Conservation (phyloP, 140 eudicot species). For the Bidens hawaiensis region DNA sequence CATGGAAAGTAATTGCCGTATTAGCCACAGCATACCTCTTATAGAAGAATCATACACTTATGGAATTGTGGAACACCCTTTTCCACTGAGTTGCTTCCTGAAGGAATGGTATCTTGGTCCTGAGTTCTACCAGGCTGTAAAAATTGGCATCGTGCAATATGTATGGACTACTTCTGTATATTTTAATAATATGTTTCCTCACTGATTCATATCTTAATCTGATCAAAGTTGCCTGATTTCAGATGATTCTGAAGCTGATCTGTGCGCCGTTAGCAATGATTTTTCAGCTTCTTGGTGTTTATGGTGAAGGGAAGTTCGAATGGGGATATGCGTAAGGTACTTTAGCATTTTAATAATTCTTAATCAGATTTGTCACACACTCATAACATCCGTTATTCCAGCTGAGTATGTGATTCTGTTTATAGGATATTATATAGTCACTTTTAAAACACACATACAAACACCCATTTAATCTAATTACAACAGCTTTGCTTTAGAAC, state of each 20-base stretch:
- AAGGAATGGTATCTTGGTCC: slow-evolving; percentile 87
- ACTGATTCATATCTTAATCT: background rate
- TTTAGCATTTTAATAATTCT: background rate
- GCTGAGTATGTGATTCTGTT: background rate
- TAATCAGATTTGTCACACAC: background rate
- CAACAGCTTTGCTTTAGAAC: background rate
- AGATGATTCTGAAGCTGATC: slow-evolving; percentile 88
- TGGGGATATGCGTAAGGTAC: slow-evolving; percentile 83
- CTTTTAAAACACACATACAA: background rate
- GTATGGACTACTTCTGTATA: slow-evolving; percentile 38
- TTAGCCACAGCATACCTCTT: slow-evolving; percentile 67
- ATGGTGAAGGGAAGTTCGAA: slow-evolving; percentile 90
- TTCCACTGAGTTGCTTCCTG: slow-evolving; percentile 71
- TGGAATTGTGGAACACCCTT: slow-evolving; percentile 91
- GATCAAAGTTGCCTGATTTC: slow-evolving; percentile 20
- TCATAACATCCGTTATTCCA: background rate
- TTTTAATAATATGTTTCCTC: background rate
- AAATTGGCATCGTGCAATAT: slow-evolving; percentile 91
- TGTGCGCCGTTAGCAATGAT: slow-evolving; percentile 82
- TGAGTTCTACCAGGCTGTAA: slow-evolving; percentile 81
- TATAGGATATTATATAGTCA: slow-evolving; percentile 4
- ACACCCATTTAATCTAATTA: background rate
- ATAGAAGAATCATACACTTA: slow-evolving; percentile 84
- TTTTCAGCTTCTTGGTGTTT: slow-evolving; percentile 62
- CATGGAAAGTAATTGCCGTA: slow-evolving; percentile 67